Evolutionary conservation across 2,329 filamentous ascomycete species (phyloP), one percentile per base, ranked within the genome.

Genomic region (Penicillium digitatum): DNA sequence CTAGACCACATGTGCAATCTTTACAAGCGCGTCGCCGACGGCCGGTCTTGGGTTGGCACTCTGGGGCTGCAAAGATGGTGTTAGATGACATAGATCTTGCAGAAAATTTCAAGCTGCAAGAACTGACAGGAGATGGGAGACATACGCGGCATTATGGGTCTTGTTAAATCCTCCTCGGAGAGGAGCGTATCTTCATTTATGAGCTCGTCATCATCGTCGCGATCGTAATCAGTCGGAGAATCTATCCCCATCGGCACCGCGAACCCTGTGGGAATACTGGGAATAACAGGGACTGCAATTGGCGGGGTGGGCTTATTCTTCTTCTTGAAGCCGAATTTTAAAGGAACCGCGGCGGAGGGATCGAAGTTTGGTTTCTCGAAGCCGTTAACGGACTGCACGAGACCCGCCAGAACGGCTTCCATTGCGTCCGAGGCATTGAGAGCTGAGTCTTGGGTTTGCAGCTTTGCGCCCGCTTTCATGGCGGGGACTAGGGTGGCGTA

Each of bases 1-100:
- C 90, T 26, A 99, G 84, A 48, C 94, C 94, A 70, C 94, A 99
- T 9, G 89, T 93, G 79, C 94, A 99, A 78, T 99, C 94, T 77
- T 99, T 97, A 81, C 94, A 99, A 55, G 94, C 91, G 59, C 92
- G 87, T 52, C 93, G 87, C 64, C 93, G 95, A 55, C 89, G 63
- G 24, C 66, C 90, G 42, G 87, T 82, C 76, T 94, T 90, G 45
- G 93, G 92, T 56, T 87, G 85, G 74, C 94, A 99, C 71, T 95
- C 90, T 26, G 87, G 83, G 49, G 94, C 92, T 89, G 53, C 20
- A 38, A 38, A 31, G 40, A 31, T 22, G 9, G 27, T 27, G 48
- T 60, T 57, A 65, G 57, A 40, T 18, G 38, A 48, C 42, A 39
- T 50, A n/a, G 5, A 4, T 27, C 18, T 11, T n/a, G 26, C 24